These are phyloP conservation scores for Maudiozyma pseudohumilis DNA, from an alignment of 805 yeast species.

Conservation along the genomic window DNA sequence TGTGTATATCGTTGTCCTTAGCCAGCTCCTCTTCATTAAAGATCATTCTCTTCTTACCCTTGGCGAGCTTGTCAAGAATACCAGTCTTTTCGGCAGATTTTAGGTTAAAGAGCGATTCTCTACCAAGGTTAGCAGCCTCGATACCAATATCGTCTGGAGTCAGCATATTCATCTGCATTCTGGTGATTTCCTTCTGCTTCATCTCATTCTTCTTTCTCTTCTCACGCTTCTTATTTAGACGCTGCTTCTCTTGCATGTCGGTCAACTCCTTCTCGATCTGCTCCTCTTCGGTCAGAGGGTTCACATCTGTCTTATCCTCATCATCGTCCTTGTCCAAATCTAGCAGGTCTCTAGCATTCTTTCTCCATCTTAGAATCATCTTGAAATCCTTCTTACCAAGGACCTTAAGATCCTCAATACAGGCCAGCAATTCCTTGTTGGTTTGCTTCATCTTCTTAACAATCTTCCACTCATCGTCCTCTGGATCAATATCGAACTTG, in stretches of 20 bases:
- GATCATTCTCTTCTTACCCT: slow-evolving; percentile 61
- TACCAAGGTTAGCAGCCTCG: slow-evolving; percentile 77
- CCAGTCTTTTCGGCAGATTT: slow-evolving; percentile 86
- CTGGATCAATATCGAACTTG: slow-evolving; percentile 45
- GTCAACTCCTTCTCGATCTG: slow-evolving; percentile 78
- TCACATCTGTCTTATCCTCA: slow-evolving; percentile 48
- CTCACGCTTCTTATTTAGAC: slow-evolving; percentile 63
- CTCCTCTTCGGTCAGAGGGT: slow-evolving; percentile 76
- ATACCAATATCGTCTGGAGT: slow-evolving; percentile 89
- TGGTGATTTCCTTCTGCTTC: slow-evolving; percentile 76
- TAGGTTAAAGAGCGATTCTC: slow-evolving; percentile 72
- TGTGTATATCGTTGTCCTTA: slow-evolving; percentile 47
- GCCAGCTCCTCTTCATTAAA: slow-evolving; percentile 47
- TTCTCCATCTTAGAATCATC: slow-evolving; percentile 76
- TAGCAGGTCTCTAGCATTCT: slow-evolving; percentile 67
- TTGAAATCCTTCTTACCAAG: slow-evolving; percentile 92
- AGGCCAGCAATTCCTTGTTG: slow-evolving; percentile 66
- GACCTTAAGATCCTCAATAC: slow-evolving; percentile 85
- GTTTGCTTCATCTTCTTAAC: slow-evolving; percentile 67
- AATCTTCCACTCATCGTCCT: slow-evolving; percentile 59
- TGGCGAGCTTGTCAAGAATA: slow-evolving; percentile 56
- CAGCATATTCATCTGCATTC: slow-evolving; percentile 94
- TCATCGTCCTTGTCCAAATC: slow-evolving; percentile 52
- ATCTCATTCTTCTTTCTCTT: slow-evolving; percentile 71
- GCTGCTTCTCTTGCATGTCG: slow-evolving; percentile 60